Percentiles rank a stretch among this genome's conserved stretches.
Conservation (phyloP, 257 asterid species). For the Solanum commersonii region DNA sequence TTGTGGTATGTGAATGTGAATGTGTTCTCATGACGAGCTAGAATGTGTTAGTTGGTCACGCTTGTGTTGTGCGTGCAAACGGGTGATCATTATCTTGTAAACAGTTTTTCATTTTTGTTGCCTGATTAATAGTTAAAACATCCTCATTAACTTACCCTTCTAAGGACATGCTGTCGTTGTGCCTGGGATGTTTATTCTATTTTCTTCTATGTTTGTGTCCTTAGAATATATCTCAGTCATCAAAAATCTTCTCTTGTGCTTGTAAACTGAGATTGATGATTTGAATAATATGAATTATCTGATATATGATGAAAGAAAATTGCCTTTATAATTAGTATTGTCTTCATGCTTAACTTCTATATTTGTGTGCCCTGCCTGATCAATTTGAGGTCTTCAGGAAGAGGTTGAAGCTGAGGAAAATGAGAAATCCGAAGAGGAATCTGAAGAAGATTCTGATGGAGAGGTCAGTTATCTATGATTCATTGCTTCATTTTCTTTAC, state of each 20-base stretch:
- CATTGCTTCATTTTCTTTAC: background rate
- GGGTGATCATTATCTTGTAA: background rate
- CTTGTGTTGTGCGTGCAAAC: background rate
- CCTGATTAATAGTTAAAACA: background rate
- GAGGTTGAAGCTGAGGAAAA: conserved; percentile 56
- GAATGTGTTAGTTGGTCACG: background rate
- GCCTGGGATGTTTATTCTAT: background rate
- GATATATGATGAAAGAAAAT: background rate
- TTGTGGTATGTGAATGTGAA: background rate
- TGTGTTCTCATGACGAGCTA: background rate
- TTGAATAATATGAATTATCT: background rate
- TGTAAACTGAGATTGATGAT: background rate
- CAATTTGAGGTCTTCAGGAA: conserved; percentile 34
- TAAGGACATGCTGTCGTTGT: background rate
- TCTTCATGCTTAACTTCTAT: background rate
- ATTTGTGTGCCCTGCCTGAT: background rate
- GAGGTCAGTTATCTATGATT: conserved; percentile 15
- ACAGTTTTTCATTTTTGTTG: background rate
- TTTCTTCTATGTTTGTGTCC: too few species aligned
- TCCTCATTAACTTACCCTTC: background rate
- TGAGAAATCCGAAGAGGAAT: conserved; percentile 38
- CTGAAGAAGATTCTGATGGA: conserved; percentile 53
- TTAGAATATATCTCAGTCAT: background rate
- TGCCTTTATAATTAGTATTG: background rate
- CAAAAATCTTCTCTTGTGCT: background rate